Evolutionary conservation across 306 rosid species (phyloP), one percentile per base, ranked within the genome.

Genomic region (Pyrus bretschneideri): DNA sequence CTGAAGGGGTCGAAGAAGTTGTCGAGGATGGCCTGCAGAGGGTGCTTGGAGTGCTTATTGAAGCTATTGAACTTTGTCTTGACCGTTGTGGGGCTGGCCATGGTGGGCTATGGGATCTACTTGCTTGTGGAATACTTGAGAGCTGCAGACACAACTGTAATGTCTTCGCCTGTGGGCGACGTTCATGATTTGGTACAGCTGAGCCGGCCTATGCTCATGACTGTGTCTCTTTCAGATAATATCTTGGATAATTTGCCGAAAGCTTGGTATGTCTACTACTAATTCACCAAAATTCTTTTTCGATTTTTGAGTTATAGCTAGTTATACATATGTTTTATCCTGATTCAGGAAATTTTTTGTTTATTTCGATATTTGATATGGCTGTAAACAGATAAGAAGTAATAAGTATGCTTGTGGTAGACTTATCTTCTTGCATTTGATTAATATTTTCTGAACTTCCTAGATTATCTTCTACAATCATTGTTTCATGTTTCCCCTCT

Each of bases 31-130:
- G 90, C 97, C 1, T 95, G 99, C 84, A 89, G 83, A 84, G 97
- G 99, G 46, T 95, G 85, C 79, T 95, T 93, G 84, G 97, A 86
- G 86, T 95, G 90, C 73, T 81, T 92, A 66, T 86, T 95, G 89
- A 95, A 92, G 90, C 86, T 95, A 79, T 85, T 95, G 66, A 95
- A 95, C 90, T 87, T 95, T 86, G 44, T 95, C 61, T 62, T 92
- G 76, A 89, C 89, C 69, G 77, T 95, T 60, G 77, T 81, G 84
- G 97, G 97, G 86, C 87, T 95, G 77, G 91, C 97, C 69, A 87
- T 89, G 67, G 92, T 95, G 80, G 99, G 92, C 33, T 95, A 86
- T 82, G 99, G 99, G 74, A 88, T 95, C 86, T 95, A 92, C 88
- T 83, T 95, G 86, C 81, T 92, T 60, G 90, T 95, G 63, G 83